Evolutionary conservation across 306 rosid species (phyloP).

Genomic region (barrel medic (Medicago truncatula)): DNA sequence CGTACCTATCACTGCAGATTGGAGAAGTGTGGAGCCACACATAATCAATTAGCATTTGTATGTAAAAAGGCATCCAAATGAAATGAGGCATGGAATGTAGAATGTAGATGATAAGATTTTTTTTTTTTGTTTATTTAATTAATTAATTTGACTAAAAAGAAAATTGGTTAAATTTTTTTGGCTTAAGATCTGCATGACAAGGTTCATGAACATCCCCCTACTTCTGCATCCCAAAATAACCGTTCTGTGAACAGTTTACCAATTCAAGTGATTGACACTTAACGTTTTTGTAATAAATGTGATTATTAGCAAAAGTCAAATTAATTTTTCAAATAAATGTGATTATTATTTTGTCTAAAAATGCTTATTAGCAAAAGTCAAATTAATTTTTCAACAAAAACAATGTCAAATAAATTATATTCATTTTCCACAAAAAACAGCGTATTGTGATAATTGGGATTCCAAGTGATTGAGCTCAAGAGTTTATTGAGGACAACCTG

Average conservation of each 20-base stretch:
- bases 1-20: constrained; percentile 47
- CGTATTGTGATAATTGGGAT: too few relatives aligned
- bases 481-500: too few relatives aligned
- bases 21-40: constrained; percentile 19
- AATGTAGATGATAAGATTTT: constrained; percentile 16
- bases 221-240: constrained; percentile 51
- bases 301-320: not conserved
- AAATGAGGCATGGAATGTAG: constrained; percentile 30
- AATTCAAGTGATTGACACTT: constrained; percentile 44
- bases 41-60: constrained; percentile 29
- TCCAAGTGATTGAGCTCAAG: too few relatives aligned
- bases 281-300: constrained; percentile 8
- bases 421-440: too few relatives aligned
- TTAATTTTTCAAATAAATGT: not conserved
- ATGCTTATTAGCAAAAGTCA: not conserved
- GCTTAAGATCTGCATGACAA: constrained; percentile 47
- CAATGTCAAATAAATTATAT: too few relatives aligned
- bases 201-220: constrained; percentile 42
- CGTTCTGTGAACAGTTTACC: constrained; percentile 44
- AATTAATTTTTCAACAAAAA: too few relatives aligned
- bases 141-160: not conserved
- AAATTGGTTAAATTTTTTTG: not conserved
- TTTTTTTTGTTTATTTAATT: not conserved
- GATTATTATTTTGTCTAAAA: not conserved
- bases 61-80: constrained; percentile 35